Evolutionary conservation across 2,329 filamentous ascomycete species (phyloP).

Genomic region (Neopestalotiopsis rosae): DNA sequence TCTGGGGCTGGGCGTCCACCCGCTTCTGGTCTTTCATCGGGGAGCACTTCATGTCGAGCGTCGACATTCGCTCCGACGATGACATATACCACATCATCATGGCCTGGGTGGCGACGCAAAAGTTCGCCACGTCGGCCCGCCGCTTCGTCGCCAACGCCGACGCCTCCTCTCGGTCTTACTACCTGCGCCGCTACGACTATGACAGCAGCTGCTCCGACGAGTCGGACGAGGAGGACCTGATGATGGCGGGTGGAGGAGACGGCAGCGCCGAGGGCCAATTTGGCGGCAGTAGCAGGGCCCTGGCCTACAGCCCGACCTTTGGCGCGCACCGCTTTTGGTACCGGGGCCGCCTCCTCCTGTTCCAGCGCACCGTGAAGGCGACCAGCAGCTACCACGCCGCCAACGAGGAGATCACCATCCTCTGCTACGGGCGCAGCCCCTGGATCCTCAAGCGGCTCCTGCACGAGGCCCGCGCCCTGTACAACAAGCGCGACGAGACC

Average conservation of each 20-base stretch:
- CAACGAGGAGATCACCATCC: constrained; percentile 65
- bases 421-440: constrained; percentile 66
- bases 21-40: constrained; percentile 55
- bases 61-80: constrained; percentile 71
- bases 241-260: background rate
- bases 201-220: constrained; percentile 37
- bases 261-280: constrained; percentile 36
- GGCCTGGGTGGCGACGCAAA: constrained; percentile 70
- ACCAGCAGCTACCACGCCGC: constrained; percentile 46
- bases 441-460: constrained; percentile 66
- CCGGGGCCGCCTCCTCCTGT: constrained; percentile 60
- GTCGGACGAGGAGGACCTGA: too few relatives aligned
- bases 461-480: constrained; percentile 59
- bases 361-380: constrained; percentile 57
- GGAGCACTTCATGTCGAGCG: constrained; percentile 66
- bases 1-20: constrained; percentile 57
- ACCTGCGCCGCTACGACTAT: constrained; percentile 49
- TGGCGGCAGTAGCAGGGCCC: constrained; percentile 53
- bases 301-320: constrained; percentile 70
- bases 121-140: constrained; percentile 63
- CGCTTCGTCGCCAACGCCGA: constrained; percentile 70
- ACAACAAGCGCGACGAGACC: constrained; percentile 61
- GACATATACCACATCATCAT: constrained; percentile 77
- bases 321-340: constrained; percentile 75
- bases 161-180: constrained; percentile 58